A percentile compares a stretch with the other conserved stretches of the same genome.
Conservation (phyloP, 257 asterid genomes). For the Solanum paucissectum region DNA sequence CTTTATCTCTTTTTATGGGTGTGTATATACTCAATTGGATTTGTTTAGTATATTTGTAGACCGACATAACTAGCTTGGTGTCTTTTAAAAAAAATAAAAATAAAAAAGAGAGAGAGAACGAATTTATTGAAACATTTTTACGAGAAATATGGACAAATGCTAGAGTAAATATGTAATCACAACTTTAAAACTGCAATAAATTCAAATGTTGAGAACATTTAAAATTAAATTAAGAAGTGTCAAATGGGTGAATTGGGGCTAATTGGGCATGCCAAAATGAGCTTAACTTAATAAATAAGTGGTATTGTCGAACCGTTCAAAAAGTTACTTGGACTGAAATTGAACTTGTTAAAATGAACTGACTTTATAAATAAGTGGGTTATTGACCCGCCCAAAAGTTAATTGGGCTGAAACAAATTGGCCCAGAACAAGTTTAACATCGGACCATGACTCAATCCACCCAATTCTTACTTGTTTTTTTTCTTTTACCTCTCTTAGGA, state of each 20-base stretch:
- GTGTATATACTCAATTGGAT: neutral
- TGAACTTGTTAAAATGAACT: neutral
- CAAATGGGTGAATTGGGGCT: neutral
- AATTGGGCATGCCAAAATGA: neutral
- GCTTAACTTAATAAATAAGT: neutral
- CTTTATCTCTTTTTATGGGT: neutral
- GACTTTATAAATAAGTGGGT: neutral
- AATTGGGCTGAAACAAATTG: neutral
- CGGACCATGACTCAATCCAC: neutral
- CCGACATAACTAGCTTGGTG: neutral
- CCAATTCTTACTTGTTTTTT: neutral
- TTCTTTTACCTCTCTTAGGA: too few relatives aligned
- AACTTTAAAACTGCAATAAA: neutral
- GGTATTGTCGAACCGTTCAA: neutral
- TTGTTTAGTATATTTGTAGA: neutral
- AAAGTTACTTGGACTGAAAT: rapidly evolving
- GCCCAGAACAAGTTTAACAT: neutral
- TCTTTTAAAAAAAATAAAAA: neutral
- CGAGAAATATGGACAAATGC: neutral
- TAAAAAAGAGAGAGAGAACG: too few relatives aligned
- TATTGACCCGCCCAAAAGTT: neutral
- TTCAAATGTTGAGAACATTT: neutral
- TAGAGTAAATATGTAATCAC: neutral
- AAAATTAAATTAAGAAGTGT: neutral
- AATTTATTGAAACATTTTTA: neutral